A percentile compares a stretch with the other conserved stretches of the same genome.
Conservation (phyloP, 345 rosid species). For the Angophora floribunda region DNA sequence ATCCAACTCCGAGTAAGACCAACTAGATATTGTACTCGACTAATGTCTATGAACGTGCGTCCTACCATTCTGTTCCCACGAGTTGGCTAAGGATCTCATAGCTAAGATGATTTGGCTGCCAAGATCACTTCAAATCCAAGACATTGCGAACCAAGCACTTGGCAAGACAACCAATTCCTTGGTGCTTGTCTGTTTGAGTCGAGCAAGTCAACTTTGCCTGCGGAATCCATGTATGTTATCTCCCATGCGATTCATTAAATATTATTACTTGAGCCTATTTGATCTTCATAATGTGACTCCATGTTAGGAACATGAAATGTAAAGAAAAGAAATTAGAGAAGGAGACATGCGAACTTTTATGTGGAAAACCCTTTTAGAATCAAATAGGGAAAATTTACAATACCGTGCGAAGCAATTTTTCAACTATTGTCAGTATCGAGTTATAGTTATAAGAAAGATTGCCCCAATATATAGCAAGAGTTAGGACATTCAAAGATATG, state of each 20-base stretch:
- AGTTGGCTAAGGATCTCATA: neutral
- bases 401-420: neutral
- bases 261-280: neutral
- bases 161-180: neutral
- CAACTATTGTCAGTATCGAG: accelerated
- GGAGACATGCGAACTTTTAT: neutral
- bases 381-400: accelerated
- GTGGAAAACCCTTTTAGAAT: neutral
- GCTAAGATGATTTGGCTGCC: neutral
- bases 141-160: neutral
- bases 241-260: neutral
- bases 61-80: neutral
- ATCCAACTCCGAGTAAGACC: neutral
- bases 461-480: neutral
- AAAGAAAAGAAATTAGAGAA: neutral
- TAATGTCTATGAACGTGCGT: neutral
- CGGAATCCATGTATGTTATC: neutral
- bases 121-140: neutral
- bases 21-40: neutral
- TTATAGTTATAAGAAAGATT: neutral
- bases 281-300: neutral
- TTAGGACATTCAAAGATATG: neutral
- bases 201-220: neutral
- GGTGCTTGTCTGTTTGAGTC: neutral
- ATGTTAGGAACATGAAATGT: neutral